Evolutionary conservation across 2,329 filamentous ascomycete species (phyloP).

Genomic region (Alternaria longipes): DNA sequence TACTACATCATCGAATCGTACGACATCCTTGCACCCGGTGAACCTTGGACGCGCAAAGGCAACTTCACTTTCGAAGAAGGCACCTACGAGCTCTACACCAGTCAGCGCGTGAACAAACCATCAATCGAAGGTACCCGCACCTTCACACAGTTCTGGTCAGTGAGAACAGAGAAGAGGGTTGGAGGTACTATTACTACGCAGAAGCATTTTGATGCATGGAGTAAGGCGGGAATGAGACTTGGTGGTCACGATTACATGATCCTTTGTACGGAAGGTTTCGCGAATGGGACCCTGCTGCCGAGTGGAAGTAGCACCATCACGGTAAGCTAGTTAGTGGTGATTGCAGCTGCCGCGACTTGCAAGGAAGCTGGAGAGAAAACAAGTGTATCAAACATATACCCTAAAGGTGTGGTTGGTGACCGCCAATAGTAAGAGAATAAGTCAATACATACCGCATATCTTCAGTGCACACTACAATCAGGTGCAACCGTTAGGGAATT

Average conservation of each 20-base stretch:
- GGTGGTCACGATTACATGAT: conserved; percentile 21
- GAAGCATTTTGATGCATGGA: conserved; percentile 44
- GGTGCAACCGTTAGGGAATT: neutral
- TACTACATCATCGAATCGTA: conserved; percentile 66
- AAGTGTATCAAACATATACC: neutral
- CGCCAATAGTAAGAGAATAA: neutral
- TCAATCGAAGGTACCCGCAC: conserved; percentile 63
- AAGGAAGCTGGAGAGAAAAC: neutral
- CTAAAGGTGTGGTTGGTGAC: neutral
- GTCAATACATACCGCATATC: neutral
- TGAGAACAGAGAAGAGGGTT: conserved; percentile 59
- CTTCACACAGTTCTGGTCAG: conserved; percentile 64
- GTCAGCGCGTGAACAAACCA: conserved; percentile 58
- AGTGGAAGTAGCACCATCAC: conserved; percentile 19
- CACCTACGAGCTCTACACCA: conserved; percentile 59
- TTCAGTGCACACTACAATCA: neutral
- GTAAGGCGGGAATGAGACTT: conserved; percentile 15
- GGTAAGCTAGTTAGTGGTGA: conserved; percentile 8
- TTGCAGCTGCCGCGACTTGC: neutral
- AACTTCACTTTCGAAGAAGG: conserved; percentile 62
- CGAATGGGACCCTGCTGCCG: conserved; percentile 13
- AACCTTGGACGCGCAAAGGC: conserved; percentile 50
- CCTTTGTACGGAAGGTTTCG: conserved; percentile 13
- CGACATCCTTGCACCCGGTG: conserved; percentile 54
- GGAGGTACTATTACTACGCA: conserved; percentile 51